Conservation (phyloP, 176 grass and related monocot genomes). For the Paspalum vaginatum region DNA sequence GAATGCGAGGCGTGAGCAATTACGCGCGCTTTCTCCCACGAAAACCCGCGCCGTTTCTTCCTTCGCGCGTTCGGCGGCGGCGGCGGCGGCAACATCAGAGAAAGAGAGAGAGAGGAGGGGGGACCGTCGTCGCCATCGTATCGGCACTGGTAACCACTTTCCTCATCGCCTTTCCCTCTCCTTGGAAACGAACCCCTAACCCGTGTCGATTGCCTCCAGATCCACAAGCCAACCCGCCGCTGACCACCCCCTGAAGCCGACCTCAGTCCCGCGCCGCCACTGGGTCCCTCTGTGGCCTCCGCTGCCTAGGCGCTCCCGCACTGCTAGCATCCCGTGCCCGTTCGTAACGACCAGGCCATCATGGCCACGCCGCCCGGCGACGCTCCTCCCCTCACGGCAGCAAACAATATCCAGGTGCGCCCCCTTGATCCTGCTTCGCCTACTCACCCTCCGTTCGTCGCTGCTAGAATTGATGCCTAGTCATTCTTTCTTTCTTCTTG, state of each 20-base stretch:
- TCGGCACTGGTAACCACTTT: too few species aligned
- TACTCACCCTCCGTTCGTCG: background rate
- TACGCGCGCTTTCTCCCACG: background rate
- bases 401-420: slow-evolving; percentile 44
- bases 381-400: slow-evolving; percentile 32
- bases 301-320: too few species aligned
- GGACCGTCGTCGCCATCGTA: too few species aligned
- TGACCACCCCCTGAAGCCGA: background rate
- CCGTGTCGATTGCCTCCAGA: background rate
- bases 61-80: background rate
- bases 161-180: background rate
- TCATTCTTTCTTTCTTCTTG: background rate
- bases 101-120: too few species aligned
- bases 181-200: background rate
- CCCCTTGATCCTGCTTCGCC: background rate
- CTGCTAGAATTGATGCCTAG: background rate
- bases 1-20: background rate
- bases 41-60: background rate
- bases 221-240: background rate
- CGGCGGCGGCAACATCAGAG: too few species aligned
- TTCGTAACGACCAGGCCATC: background rate
- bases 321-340: too few species aligned
- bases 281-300: too few species aligned
- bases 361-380: background rate
- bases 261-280: too few species aligned